These are phyloP conservation scores for Polytrichum formosum DNA, from an alignment of 225 moss, liverwort and hornwort species.

Conservation along the genomic window DNA sequence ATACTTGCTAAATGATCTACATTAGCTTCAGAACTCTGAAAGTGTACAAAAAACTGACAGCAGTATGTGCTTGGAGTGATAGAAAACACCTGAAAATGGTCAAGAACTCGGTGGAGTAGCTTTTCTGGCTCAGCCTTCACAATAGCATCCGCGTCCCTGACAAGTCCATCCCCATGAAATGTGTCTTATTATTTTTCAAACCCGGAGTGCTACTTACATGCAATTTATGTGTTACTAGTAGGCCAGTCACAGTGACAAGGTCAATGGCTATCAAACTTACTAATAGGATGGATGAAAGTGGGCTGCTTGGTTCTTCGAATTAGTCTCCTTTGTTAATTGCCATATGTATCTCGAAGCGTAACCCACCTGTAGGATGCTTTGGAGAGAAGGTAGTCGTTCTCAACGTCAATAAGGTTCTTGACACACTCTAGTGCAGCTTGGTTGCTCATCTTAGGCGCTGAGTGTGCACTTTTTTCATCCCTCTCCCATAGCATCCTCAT, in stretches of 20 bases:
- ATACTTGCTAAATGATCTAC: too few species aligned
- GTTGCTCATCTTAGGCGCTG: constrained; percentile 42
- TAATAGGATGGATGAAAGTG: too few species aligned
- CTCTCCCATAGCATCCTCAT: constrained; percentile 67
- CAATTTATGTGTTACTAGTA: neutral
- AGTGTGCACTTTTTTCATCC: constrained; percentile 41
- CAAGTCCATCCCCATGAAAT: constrained; percentile 10
- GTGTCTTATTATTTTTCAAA: neutral
- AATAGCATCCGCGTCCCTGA: constrained; percentile 59
- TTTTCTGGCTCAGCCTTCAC: constrained; percentile 75
- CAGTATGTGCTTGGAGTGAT: neutral
- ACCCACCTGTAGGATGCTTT: constrained; percentile 68
- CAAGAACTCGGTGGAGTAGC: constrained; percentile 69
- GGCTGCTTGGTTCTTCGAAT: too few species aligned
- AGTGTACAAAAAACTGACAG: too few species aligned
- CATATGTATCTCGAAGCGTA: neutral
- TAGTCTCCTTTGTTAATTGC: too few species aligned
- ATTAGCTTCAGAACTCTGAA: too few species aligned
- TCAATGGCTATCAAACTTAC: too few species aligned
- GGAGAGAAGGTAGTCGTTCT: constrained; percentile 66
- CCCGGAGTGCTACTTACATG: neutral
- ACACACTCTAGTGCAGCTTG: constrained; percentile 66
- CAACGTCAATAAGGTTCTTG: constrained; percentile 75
- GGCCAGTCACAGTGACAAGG: neutral
- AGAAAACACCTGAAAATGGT: constrained; percentile 72